Conservation (phyloP, 768 basidiomycete genomes). For the Rhizopogon vulgaris region DNA sequence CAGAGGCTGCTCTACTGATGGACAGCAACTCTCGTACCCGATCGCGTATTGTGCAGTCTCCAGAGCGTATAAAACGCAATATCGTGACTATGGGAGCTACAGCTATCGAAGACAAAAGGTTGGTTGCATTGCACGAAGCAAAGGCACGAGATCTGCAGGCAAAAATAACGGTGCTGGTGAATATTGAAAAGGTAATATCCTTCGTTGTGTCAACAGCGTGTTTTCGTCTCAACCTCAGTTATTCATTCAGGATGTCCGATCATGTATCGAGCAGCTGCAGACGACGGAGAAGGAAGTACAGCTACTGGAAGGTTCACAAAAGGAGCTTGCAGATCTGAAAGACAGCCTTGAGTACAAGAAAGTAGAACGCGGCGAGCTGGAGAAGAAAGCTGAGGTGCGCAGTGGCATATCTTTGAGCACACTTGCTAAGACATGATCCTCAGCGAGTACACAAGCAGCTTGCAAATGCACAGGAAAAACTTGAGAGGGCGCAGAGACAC, state of each 20-base stretch:
- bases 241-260: conserved; percentile 54
- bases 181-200: conserved; percentile 63
- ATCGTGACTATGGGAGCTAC: conserved; percentile 71
- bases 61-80: conserved; percentile 80
- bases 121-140: conserved; percentile 55
- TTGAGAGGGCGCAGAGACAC: conserved; percentile 71
- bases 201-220: conserved; percentile 3
- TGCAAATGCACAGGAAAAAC: conserved; percentile 75
- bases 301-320: conserved; percentile 57
- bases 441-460: conserved; percentile 82
- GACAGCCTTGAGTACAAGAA: conserved; percentile 66
- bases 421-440: not conserved
- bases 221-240: not conserved
- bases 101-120: conserved; percentile 65
- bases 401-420: not conserved
- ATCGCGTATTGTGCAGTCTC: conserved; percentile 83
- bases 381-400: conserved; percentile 60
- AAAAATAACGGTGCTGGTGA: conserved; percentile 63
- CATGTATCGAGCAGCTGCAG: conserved; percentile 71
- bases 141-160: conserved; percentile 74
- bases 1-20: conserved; percentile 50
- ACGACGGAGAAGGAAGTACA: conserved; percentile 63
- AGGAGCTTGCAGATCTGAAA: conserved; percentile 61
- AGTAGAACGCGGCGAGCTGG: conserved; percentile 68
- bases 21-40: conserved; percentile 60